Evolutionary conservation across 164 flowering plant species (phyloP), one percentile per base, ranked within the genome.

Genomic region (Tinospora cordifolia): DNA sequence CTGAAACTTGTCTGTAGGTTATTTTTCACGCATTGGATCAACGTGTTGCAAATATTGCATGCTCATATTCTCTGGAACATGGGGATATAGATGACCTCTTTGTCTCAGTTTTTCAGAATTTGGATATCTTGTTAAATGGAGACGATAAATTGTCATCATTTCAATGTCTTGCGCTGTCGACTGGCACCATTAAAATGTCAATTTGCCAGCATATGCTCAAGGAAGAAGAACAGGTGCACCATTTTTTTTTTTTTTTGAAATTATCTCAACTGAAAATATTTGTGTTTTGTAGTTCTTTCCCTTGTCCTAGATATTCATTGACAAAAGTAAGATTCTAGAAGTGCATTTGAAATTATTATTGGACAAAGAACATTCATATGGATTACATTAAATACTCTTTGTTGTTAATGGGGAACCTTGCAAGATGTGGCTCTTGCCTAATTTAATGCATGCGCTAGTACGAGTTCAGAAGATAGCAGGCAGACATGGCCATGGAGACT

Each of bases 151-250:
- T 60, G 40, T 21, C 78, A 66, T 65, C 75, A 51, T 74, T 81
- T 75, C 85, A 86, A 72, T 87, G 84, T 67, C 86, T 93, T 60
- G 75, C 80, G 2, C 70, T 69, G 62, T 75, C 79, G 46, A 79
- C 84, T n/a, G 81, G 87, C 64, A 83, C 91, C 41, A 63, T 90
- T 24, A 77, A 83, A 71, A 34, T 79, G 44, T 76, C 81, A 47
- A 83, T 93, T 72, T 82, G 83, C 77, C 84, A 83, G 76, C 95
- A 93, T 80, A 89, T 90, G 95, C 75, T 75, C 65, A 90, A 89
- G 80, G 97, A 93, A 83, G 98, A 93, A 80, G 76, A 89, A 69
- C 97, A 93, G 92, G 98, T 90, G 80, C 22, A 26, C 13, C 44
- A n/a, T n/a, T n/a, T n/a, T n/a, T n/a, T n/a, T n/a, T n/a, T 44